phyloP scores from a whole-genome alignment of 805 yeast species.

The Wickerhamomyces pijperi region DNA sequence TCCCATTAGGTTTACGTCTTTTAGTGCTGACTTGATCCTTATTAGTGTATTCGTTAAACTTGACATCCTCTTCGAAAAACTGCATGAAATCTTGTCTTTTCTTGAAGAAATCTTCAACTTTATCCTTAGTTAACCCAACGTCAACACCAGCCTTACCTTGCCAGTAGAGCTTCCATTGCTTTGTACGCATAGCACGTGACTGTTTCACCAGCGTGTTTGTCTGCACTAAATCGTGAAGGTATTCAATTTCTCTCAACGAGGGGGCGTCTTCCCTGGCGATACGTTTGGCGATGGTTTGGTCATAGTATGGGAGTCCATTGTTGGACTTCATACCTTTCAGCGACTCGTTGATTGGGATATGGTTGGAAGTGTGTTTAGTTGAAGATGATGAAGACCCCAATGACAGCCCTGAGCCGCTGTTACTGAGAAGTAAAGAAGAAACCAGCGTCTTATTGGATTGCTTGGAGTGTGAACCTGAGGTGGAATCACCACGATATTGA shows the following conservation, averaged over 20 bases:
- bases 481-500: slow-evolving; percentile 11
- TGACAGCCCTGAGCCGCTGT: slow-evolving; percentile 1
- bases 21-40: slow-evolving; percentile 32
- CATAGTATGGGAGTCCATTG: slow-evolving; percentile 34
- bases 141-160: slow-evolving; percentile 30
- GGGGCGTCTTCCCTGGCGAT: slow-evolving; percentile 21
- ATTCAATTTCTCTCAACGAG: slow-evolving; percentile 35
- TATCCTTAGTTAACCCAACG: slow-evolving; percentile 19
- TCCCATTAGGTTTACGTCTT: slow-evolving; percentile 36
- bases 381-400: slow-evolving; percentile 4
- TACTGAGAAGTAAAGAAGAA: slow-evolving; percentile 3
- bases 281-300: slow-evolving; percentile 18
- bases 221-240: slow-evolving; percentile 36
- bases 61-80: slow-evolving; percentile 19
- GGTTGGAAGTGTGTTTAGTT: slow-evolving; percentile 2
- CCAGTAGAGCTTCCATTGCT: slow-evolving; percentile 40
- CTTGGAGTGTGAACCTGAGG: slow-evolving; percentile 1
- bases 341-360: slow-evolving; percentile 9
- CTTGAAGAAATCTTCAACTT: slow-evolving; percentile 15
- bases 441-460: slow-evolving; percentile 7
- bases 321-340: slow-evolving; percentile 16
- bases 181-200: slow-evolving; percentile 28
- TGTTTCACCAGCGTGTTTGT: slow-evolving; percentile 32
- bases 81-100: slow-evolving; percentile 22
- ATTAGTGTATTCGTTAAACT: slow-evolving; percentile 27